Base-by-base conservation (phyloP, 2,329 filamentous ascomycete genomes). In the Ascosphaera apis region DNA sequence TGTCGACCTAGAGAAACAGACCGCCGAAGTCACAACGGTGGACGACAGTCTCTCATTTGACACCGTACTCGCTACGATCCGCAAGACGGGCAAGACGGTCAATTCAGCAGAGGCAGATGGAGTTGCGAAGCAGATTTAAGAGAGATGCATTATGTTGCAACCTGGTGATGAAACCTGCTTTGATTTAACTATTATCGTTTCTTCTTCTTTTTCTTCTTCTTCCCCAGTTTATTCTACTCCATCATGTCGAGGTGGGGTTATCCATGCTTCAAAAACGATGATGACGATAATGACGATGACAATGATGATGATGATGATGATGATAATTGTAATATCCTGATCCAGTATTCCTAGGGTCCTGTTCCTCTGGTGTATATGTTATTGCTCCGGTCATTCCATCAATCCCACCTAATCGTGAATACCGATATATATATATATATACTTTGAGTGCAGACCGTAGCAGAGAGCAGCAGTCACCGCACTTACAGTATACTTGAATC, bases 1-100 rank as follows among this genome's bases (percentile, higher is more conserved):
- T 37, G 81, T 93, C 44, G 82, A 72, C 38, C 80, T 95, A 51
- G 80, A 91, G 43, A 73, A 65, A 45, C 83, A 95, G 56, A 82
- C 69, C 42, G 86, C 82, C 44, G 72, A 72, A 45, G 69, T 95
- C 46, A 63, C 76, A 46, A 72, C 83, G 43, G n/a, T n/a, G n/a
- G 69, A 74, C 44, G 63, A 71, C 3, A 63, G 58, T 37, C 66
- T 91, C 42, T 63, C 69, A 39, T 92, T 86, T 62, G 72, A 81
- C 44, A 80, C 72, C 34, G 80, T 92, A 40, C 71, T 91, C 41
- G 66, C 69, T 53, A 91, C 80, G 55, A 92, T 93, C 56, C 74
- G 77, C 67, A 92, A 92, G 72, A 92, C 84, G 9, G 84, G 84
- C 50, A 93, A 93, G 71, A 77, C 76, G 51, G 74, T 93, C 53